A percentile compares a stretch with the other conserved stretches of the same genome.
These are phyloP conservation scores for Magnolia officinalis DNA, from an alignment of 164 flowering plant species.

Conservation along the genomic window DNA sequence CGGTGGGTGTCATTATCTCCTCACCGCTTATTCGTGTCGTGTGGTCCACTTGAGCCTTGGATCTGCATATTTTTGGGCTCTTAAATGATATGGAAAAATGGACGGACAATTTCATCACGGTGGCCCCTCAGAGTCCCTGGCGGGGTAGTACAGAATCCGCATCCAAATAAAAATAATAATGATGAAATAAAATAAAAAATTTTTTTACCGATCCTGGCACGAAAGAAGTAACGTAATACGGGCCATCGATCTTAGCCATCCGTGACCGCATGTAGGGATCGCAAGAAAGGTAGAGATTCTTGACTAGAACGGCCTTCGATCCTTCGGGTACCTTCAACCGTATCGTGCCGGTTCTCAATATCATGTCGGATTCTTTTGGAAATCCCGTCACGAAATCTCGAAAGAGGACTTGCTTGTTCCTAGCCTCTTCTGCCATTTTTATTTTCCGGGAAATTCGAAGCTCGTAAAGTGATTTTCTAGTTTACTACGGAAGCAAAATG, in stretches of 20 bases:
- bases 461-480: neutral
- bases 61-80: too few relatives aligned
- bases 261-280: conserved; percentile 22
- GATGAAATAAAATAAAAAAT: neutral
- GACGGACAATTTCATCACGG: too few relatives aligned
- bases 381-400: conserved; percentile 23
- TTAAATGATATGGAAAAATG: too few relatives aligned
- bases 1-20: too few relatives aligned
- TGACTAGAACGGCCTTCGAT: conserved; percentile 18
- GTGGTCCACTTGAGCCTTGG: too few relatives aligned
- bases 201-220: conserved; percentile 24
- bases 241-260: conserved; percentile 7
- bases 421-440: conserved; percentile 8
- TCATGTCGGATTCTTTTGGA: conserved; percentile 33
- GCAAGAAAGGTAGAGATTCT: conserved; percentile 32
- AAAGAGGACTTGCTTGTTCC: conserved; percentile 31
- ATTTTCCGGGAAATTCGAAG: neutral
- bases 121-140: too few relatives aligned
- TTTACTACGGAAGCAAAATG: too few relatives aligned
- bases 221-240: conserved; percentile 8
- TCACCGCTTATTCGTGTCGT: too few relatives aligned
- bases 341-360: conserved; percentile 5
- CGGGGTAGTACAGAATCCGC: too few relatives aligned
- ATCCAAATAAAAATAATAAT: too few relatives aligned
- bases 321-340: conserved; percentile 22